phyloP scores from a whole-genome alignment of 805 yeast genomes.

The Alloascoidea hylecoeti region DNA sequence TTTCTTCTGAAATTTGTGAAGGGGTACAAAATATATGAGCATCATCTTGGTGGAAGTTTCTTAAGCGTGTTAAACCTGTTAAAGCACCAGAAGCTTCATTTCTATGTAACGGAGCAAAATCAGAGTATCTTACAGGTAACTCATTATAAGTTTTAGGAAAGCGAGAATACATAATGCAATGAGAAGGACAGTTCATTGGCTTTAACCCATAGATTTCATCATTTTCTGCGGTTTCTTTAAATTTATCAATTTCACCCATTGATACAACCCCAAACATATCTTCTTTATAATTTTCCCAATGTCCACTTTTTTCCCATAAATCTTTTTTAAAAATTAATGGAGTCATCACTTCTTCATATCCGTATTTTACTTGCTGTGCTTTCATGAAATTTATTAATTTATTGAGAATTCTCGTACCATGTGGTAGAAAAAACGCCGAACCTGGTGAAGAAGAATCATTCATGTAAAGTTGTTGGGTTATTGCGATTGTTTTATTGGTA shows the following conservation, averaged over 20 bases:
- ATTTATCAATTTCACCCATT: slow-evolving; percentile 9
- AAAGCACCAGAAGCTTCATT: slow-evolving; percentile 93
- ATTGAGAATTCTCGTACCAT: slow-evolving; percentile 81
- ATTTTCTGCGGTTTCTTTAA: slow-evolving; percentile 17
- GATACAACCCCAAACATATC: slow-evolving; percentile 78
- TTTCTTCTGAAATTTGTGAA: slow-evolving; percentile 66
- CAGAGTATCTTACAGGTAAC: slow-evolving; percentile 73
- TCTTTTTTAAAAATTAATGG: slow-evolving; percentile 77
- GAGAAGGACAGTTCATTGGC: slow-evolving; percentile 69
- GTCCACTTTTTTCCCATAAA: slow-evolving; percentile 87
- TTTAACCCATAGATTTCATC: slow-evolving; percentile 57
- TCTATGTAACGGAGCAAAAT: slow-evolving; percentile 84
- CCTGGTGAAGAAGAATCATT: slow-evolving; percentile 83
- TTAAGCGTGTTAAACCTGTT: slow-evolving; percentile 82
- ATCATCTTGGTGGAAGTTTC: slow-evolving; percentile 96
- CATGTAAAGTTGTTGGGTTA: slow-evolving; percentile 61
- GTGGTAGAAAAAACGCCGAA: slow-evolving; percentile 81
- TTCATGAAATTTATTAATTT: slow-evolving; percentile 73
- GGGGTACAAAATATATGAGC: slow-evolving; percentile 89
- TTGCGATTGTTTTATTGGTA: slow-evolving; percentile 27
- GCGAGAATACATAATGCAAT: slow-evolving; percentile 68
- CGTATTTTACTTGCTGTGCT: slow-evolving; percentile 63
- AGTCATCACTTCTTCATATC: slow-evolving; percentile 85
- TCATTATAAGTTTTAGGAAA: slow-evolving; percentile 76
- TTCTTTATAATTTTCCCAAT: slow-evolving; percentile 88